Base-by-base conservation (phyloP, 2,329 filamentous ascomycete genomes). In the Claviceps citrina region DNA sequence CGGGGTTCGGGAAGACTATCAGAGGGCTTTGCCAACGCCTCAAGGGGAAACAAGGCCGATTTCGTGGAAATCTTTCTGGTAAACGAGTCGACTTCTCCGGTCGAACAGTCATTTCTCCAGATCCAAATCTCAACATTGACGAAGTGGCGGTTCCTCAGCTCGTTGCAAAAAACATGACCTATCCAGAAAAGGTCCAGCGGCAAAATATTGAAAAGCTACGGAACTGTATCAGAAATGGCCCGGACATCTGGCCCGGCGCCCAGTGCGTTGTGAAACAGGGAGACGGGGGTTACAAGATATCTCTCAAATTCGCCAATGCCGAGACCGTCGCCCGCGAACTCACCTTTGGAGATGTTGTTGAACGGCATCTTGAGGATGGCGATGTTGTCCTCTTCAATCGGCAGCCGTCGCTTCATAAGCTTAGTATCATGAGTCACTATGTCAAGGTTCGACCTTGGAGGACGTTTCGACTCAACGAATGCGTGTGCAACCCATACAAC, bases 71-170 rank as follows among this genome's bases (percentile, higher is more conserved):
- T 53, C 62, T 98, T 44, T 96, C 89, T 0, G 91, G 91, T 56
- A 98, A 98, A 62, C 89, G 91, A 71, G 91, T 98, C 40, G 89
- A 98, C 57, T 98, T 96, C 60, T 98, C 91, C 9, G 91, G 86
- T 15, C 78, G 91, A 58, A 98, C 91, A 0, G 91, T 98, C 60
- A 98, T 98, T 59, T 94, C 87, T 1, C 91, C 91, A 0, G 91
- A 98, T 59, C 91, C 91, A 3, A 98, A 98, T 51, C 60, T 98
- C 36, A 78, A 82, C 15, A 85, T 98, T 47, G 85, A 96, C 49
- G 79, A 98, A 59, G 91, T 98, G 27, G 89, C 89, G 4, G 80
- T 98, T 24, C 91, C 91, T 1, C 70, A 81, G 44, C 70, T 93
- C 15, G 87, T 98, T n/a, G 91, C 91, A 4, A 93, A 85, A 61